Percentiles rank a stretch among this genome's conserved stretches.
phyloP scores from a whole-genome alignment of 163 green algal genomes.

The Chlorella variabilis region DNA sequence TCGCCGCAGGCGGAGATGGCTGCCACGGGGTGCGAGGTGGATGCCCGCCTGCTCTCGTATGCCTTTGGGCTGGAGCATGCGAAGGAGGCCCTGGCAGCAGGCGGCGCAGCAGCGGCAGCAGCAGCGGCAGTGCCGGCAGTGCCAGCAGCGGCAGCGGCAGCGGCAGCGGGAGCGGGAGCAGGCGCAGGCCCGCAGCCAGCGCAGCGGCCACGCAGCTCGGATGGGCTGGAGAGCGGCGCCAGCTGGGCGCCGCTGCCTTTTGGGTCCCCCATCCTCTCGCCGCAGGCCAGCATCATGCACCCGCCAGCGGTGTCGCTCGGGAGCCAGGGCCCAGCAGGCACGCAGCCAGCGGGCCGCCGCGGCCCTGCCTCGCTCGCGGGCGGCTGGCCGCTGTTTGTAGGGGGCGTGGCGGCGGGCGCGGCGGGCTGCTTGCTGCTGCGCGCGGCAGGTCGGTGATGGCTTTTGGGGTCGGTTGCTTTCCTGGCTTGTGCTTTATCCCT shows the following conservation, averaged over 20 bases:
- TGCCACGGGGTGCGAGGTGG: conserved; percentile 53
- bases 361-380: background rate
- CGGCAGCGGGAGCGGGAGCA: background rate
- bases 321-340: background rate
- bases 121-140: background rate
- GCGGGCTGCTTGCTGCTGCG: background rate
- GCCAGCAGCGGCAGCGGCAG: background rate
- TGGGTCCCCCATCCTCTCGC: conserved; percentile 10
- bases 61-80: conserved; percentile 50
- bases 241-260: conserved; percentile 15
- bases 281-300: background rate
- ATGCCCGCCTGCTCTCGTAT: conserved; percentile 60
- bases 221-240: background rate
- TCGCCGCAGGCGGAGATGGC: conserved; percentile 44
- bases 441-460: too few relatives aligned
- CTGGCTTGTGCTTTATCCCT: too few relatives aligned
- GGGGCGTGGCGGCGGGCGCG: background rate
- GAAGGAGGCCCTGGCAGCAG: background rate
- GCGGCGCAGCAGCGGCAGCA: background rate
- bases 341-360: background rate
- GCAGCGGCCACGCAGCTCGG: background rate
- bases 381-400: conserved; percentile 13
- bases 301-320: background rate
- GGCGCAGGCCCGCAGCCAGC: background rate
- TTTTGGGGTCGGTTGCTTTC: too few relatives aligned